Evolutionary conservation across 345 rosid genomes (phyloP).

Genomic region (Lumnitzera littorea): DNA sequence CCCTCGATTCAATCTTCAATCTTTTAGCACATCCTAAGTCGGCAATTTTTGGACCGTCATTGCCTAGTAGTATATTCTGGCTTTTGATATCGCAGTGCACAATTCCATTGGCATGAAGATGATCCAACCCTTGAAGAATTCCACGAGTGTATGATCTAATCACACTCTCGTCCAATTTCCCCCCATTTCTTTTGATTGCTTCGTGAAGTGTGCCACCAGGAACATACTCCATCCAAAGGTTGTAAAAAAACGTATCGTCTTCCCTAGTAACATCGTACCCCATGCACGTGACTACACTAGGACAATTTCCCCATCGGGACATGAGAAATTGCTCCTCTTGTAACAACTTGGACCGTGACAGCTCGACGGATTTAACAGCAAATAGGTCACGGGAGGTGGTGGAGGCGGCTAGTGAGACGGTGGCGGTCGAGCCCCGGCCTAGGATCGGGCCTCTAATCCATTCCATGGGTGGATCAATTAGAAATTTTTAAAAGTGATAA

Average conservation of each 20-base stretch:
- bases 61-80: conserved; percentile 54
- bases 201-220: conserved; percentile 66
- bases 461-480: conserved; percentile 26
- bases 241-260: conserved; percentile 27
- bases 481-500: too few relatives aligned
- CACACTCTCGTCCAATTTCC: conserved; percentile 41
- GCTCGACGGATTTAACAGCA: conserved; percentile 63
- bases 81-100: conserved; percentile 83
- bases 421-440: conserved; percentile 84
- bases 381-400: conserved; percentile 36
- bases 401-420: conserved; percentile 59
- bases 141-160: conserved; percentile 34
- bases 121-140: conserved; percentile 48
- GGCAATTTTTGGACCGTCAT: conserved; percentile 52
- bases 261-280: conserved; percentile 37
- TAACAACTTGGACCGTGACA: conserved; percentile 39
- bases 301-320: conserved; percentile 45
- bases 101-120: conserved; percentile 51
- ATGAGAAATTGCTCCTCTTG: conserved; percentile 46
- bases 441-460: conserved; percentile 72
- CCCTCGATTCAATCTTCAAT: conserved; percentile 7
- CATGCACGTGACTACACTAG: conserved; percentile 53
- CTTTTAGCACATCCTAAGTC: conserved; percentile 79
- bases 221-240: conserved; percentile 59
- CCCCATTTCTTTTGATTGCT: conserved; percentile 44